phyloP scores from a whole-genome alignment of 306 rosid genomes.

The Trifolium fragiferum region DNA sequence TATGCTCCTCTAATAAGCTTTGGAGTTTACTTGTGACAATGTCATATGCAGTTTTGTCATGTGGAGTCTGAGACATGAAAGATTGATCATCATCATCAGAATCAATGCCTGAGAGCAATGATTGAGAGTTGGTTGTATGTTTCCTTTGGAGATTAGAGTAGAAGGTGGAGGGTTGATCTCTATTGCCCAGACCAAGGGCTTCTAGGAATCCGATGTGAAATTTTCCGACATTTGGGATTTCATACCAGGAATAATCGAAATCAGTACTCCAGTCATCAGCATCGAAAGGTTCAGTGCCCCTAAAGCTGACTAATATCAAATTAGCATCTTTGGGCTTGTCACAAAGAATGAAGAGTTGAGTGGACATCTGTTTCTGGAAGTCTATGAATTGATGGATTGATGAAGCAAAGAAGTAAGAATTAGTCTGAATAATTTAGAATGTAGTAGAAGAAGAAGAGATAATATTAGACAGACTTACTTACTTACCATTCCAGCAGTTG shows the following conservation, averaged over 20 bases:
- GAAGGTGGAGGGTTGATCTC: slow-evolving; percentile 55
- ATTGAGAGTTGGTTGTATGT: neutral
- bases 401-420: slow-evolving; percentile 25
- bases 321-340: slow-evolving; percentile 75
- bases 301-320: slow-evolving; percentile 70
- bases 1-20: slow-evolving; percentile 66
- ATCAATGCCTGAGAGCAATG: slow-evolving; percentile 39
- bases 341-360: slow-evolving; percentile 65
- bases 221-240: slow-evolving; percentile 68
- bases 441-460: no score
- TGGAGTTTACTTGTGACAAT: slow-evolving; percentile 55
- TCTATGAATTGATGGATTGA: slow-evolving; percentile 45
- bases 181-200: slow-evolving; percentile 77
- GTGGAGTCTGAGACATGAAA: slow-evolving; percentile 42
- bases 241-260: slow-evolving; percentile 85
- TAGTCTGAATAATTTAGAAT: neutral
- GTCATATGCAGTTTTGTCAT: slow-evolving; percentile 59
- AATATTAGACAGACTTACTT: no score
- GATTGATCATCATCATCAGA: slow-evolving; percentile 31
- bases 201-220: slow-evolving; percentile 82
- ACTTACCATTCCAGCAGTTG: slow-evolving; percentile 64
- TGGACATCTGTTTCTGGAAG: slow-evolving; percentile 55
- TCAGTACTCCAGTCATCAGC: slow-evolving; percentile 81
- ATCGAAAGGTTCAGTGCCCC: slow-evolving; percentile 81
- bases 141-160: slow-evolving; percentile 44